A percentile compares a stretch with the other conserved stretches of the same genome.
Conservation (phyloP, 2,329 filamentous ascomycete species). For the Colletotrichum limetticola region DNA sequence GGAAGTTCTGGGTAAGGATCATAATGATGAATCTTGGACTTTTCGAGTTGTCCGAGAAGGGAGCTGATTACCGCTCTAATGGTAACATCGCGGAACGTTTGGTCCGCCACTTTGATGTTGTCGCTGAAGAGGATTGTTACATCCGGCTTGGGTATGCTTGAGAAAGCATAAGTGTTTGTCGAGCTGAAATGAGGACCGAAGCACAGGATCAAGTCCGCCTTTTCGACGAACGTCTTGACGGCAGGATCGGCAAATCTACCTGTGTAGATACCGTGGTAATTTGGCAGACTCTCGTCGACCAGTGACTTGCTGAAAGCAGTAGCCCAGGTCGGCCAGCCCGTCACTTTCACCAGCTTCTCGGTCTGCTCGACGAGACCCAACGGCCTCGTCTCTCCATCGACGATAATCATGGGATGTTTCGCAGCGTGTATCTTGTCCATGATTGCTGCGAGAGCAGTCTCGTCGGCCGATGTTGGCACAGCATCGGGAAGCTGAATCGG, state of each 20-base stretch:
- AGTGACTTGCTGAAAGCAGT: constrained; percentile 15
- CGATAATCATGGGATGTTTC: neutral
- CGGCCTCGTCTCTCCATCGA: constrained; percentile 16
- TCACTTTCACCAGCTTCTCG: neutral
- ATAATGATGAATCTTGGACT: constrained; percentile 39
- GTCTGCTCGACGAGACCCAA: constrained; percentile 9
- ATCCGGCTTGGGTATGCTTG: neutral
- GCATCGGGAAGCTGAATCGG: constrained; percentile 37
- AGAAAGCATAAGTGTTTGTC: constrained; percentile 8
- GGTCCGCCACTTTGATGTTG: constrained; percentile 30
- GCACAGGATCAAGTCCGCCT: constrained; percentile 34
- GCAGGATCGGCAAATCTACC: constrained; percentile 38
- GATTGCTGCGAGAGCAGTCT: constrained; percentile 46
- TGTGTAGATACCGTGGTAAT: constrained; percentile 9
- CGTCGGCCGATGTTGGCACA: constrained; percentile 34
- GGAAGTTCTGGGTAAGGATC: constrained; percentile 42
- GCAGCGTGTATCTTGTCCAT: constrained; percentile 51
- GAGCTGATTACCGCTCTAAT: constrained; percentile 37
- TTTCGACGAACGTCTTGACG: neutral
- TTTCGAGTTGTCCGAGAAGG: constrained; percentile 39
- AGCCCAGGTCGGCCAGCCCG: constrained; percentile 22
- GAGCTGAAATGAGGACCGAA: constrained; percentile 26
- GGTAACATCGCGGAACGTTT: constrained; percentile 44
- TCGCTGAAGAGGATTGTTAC: constrained; percentile 42
- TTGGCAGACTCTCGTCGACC: constrained; percentile 11